phyloP scores from a whole-genome alignment of 176 grass and related monocot species.

The Bromus sterilis region DNA sequence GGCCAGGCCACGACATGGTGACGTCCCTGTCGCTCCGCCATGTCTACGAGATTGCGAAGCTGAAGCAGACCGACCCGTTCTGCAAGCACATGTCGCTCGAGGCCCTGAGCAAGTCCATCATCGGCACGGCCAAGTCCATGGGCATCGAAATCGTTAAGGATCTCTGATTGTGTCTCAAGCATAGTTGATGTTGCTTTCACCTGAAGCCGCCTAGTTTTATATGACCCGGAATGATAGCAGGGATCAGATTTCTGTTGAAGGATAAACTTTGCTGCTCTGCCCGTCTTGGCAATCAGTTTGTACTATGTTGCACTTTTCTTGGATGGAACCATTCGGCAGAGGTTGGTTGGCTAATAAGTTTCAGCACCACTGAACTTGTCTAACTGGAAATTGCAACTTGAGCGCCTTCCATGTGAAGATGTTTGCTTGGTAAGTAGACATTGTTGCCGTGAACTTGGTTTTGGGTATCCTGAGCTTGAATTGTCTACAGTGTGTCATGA shows the following conservation, averaged over 20 bases:
- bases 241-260: not conserved
- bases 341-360: not conserved
- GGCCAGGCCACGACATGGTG: constrained; percentile 44
- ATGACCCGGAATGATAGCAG: too few relatives aligned
- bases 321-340: too few relatives aligned
- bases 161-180: constrained; percentile 27
- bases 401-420: not conserved
- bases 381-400: not conserved
- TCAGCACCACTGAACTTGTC: not conserved
- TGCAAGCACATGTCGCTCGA: constrained; percentile 70
- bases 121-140: constrained; percentile 78
- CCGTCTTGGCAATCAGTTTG: not conserved
- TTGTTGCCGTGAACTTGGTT: not conserved
- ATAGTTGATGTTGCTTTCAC: not conserved
- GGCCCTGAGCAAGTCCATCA: constrained; percentile 72
- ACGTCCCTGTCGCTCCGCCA: constrained; percentile 58
- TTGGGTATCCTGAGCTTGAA: not conserved
- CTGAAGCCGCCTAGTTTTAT: not conserved
- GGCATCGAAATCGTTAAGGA: constrained; percentile 81
- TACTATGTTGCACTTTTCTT: not conserved
- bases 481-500: not conserved
- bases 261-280: not conserved
- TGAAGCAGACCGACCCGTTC: constrained; percentile 62
- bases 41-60: constrained; percentile 74
- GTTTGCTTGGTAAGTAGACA: not conserved